Base-by-base conservation (phyloP, 1,139 yeast species). In the Kurtzmaniella natalensis region DNA sequence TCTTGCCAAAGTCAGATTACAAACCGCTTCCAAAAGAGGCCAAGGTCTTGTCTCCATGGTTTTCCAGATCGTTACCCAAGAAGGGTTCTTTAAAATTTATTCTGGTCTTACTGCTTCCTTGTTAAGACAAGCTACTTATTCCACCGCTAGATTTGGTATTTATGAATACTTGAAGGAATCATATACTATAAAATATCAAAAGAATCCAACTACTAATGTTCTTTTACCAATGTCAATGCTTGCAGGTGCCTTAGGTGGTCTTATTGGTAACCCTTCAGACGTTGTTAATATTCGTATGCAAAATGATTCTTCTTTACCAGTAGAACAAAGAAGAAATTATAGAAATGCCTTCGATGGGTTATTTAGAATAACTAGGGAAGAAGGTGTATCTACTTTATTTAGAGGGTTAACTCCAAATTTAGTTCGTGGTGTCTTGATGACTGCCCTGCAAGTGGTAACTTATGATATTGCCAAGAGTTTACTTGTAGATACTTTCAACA, bases 281-380 rank as follows among this genome's bases (percentile, higher is more conserved):
- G 83, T 87, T 17, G 87, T 85, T 28, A 87, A 87, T 48, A 83
- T 87, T 41, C 74, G 95, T 57, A 87, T 87, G 95, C 95, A 87
- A 57, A 87, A 86, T 55, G 96, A 87, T 51, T 75, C 82, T 5
- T 62, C 88, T 0, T 66, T 84, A 40, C 85, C 92, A 3, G 37
- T 59, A 4, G 79, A 68, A 3, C 71, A 78, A 46, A 72, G 89
- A 55, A 72, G 95, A 52, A 78, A 83, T 53, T 87, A 87, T 53
- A 70, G 72, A 39, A 81, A 87, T 57, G 95, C 94, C 0, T 50
- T 86, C 31, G 89, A 86, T 53, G 95, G 95, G 6, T 59, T 86
- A 25, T 50, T 57, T 37, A 69, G 81, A 43, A 78, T 87, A 34
- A 47, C 63, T n/a, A 64, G 56, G 30, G 76, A 78, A 29, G 95